phyloP scores from a whole-genome alignment of 345 rosid species.

The Eutrema heterophyllum region DNA sequence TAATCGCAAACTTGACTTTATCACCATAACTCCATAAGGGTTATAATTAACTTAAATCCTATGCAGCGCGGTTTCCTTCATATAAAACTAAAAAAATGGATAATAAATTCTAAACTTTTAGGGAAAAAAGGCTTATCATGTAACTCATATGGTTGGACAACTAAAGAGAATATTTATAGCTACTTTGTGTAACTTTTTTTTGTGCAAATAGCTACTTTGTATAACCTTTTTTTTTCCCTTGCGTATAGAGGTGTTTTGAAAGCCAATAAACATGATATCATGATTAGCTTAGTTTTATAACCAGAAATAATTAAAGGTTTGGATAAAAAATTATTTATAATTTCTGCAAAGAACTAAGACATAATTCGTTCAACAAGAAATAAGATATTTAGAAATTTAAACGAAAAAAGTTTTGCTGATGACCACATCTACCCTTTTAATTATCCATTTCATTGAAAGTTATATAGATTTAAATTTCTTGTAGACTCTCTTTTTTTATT shows the following conservation, averaged over 20 bases:
- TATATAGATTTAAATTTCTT: background rate
- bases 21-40: background rate
- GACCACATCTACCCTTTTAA: constrained; percentile 25
- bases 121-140: background rate
- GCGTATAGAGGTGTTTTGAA: background rate
- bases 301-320: constrained; percentile 2
- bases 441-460: background rate
- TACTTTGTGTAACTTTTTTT: background rate
- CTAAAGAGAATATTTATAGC: background rate
- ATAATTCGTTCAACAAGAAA: constrained; percentile 8
- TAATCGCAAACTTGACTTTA: background rate
- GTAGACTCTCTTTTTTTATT: background rate
- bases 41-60: background rate
- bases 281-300: constrained; percentile 18
- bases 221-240: background rate
- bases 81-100: background rate
- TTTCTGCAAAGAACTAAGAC: background rate
- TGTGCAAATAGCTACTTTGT: background rate
- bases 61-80: background rate
- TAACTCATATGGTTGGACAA: background rate
- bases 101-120: background rate
- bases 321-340: background rate
- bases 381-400: background rate
- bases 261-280: constrained; percentile 25
- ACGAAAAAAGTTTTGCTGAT: constrained; percentile 14